Percentiles rank a stretch among this genome's conserved stretches.
Conservation (phyloP, 306 rosid genomes). For the Psophocarpus tetragonolobus region DNA sequence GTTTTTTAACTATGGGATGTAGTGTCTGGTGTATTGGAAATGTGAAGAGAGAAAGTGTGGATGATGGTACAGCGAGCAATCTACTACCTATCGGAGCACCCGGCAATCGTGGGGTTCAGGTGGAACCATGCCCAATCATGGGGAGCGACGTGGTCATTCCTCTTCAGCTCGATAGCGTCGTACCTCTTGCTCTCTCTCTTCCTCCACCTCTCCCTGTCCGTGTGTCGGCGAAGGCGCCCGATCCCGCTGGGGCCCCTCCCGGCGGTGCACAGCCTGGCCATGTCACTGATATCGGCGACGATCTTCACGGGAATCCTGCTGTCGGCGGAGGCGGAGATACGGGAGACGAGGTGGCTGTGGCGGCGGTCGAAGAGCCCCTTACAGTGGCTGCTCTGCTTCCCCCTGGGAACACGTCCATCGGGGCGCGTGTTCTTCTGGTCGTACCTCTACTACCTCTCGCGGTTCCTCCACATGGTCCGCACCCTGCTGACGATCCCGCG, state of each 20-base stretch:
- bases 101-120: conserved; percentile 68
- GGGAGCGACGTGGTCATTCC: conserved; percentile 95
- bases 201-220: conserved; percentile 47
- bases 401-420: conserved; percentile 80
- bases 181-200: conserved; percentile 54
- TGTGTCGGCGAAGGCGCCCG: too few relatives aligned
- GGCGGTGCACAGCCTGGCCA: conserved; percentile 68
- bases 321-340: conserved; percentile 76
- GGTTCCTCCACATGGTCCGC: conserved; percentile 73
- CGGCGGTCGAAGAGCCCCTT: conserved; percentile 68
- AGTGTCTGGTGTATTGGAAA: too few relatives aligned
- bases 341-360: conserved; percentile 94
- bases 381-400: conserved; percentile 87
- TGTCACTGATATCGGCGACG: conserved; percentile 68
- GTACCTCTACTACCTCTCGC: conserved; percentile 66
- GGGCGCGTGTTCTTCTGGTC: conserved; percentile 99
- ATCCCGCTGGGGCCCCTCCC: conserved; percentile 75
- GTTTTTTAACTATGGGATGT: too few relatives aligned
- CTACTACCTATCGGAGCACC: conserved; percentile 87
- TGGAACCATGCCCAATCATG: conserved; percentile 83
- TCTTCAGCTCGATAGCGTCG: conserved; percentile 59
- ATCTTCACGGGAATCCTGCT: conserved; percentile 69
- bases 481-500: conserved; percentile 51
- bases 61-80: background rate
- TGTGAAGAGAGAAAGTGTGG: background rate